Base-by-base conservation (phyloP, 148 eudicot genomes). In the Gaultheria prostrata region DNA sequence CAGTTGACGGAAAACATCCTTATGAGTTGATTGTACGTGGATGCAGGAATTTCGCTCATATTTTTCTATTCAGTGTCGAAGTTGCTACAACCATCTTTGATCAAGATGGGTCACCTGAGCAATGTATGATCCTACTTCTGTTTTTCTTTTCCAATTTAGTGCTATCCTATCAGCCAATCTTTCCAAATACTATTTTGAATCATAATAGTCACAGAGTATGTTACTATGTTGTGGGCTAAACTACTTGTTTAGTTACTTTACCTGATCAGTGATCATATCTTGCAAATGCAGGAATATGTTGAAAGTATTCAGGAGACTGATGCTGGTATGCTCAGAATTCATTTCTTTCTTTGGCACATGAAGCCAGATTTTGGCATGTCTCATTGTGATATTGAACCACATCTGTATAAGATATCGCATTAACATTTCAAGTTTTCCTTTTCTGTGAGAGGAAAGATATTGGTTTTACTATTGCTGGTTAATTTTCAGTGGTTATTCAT, bases 221-320 rank as follows among this genome's bases (percentile, higher is more conserved):
- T 8, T 14, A 65, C 2, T 26, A n/a, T 65, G 76, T 8, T 14
- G 39, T 71, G 24, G 21, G 70, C 82, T 82, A 10, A 80, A 26
- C 35, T 43, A 82, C 80, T 86, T 78, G 35, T 85, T 59, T 20
- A 43, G 82, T 78, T n/a, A 43, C 46, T 49, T 54, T 67, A 14
- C 74, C 77, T 80, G 73, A 79, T 82, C 50, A 80, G 74, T 80
- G 73, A 79, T 82, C 50, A 80, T 20, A 17, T 83, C 26, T 82
- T 63, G n/a, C 74, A 46, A 75, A 54, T 88, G 84, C 88, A 93
- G 96, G 92, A 56, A 10, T 45, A 26, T 26, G 89, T 84, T 77
- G 87, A 85, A 67, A 84, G 81, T 84, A 70, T 26, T 80, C 87
- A 93, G 88, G 90, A 85, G 86, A 83, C 70, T 82, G 92, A 93